These are phyloP conservation scores for Scytalidium lignicola DNA, from an alignment of 2,329 filamentous ascomycete genomes.

Conservation along the genomic window DNA sequence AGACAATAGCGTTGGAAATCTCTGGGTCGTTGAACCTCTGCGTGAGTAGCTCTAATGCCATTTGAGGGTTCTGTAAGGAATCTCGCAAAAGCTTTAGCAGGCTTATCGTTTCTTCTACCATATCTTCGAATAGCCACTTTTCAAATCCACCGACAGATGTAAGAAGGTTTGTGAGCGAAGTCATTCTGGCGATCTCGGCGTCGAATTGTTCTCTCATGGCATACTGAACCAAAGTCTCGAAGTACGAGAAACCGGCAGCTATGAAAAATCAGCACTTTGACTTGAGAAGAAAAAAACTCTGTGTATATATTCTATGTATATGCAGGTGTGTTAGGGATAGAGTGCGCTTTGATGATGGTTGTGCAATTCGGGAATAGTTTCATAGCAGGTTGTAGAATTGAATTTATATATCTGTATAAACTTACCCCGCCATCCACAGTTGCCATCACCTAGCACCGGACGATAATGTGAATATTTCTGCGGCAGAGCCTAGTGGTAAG, in stretches of 20 bases:
- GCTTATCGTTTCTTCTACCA: constrained; percentile 68
- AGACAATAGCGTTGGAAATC: constrained; percentile 71
- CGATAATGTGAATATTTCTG: constrained; percentile 84
- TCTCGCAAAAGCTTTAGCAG: constrained; percentile 60
- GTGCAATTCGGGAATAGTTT: too few relatives aligned
- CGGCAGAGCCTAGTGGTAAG: constrained; percentile 60
- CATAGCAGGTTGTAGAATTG: too few relatives aligned
- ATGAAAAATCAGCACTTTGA: constrained; percentile 15
- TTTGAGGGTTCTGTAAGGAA: constrained; percentile 41
- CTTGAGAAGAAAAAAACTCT: constrained; percentile 1
- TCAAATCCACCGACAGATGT: constrained; percentile 66
- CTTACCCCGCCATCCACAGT: constrained; percentile 97
- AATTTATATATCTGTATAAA: constrained; percentile 21
- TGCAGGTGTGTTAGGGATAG: too few relatives aligned
- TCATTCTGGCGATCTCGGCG: constrained; percentile 67
- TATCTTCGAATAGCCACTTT: constrained; percentile 72
- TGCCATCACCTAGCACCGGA: constrained; percentile 84
- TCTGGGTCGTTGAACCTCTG: constrained; percentile 70
- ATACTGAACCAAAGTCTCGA: constrained; percentile 72
- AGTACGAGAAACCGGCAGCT: constrained; percentile 93
- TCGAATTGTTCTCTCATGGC: constrained; percentile 61
- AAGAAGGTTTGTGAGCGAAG: constrained; percentile 65
- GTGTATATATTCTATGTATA: too few relatives aligned
- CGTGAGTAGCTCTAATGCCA: constrained; percentile 50
- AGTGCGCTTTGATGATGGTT: too few relatives aligned